Evolutionary conservation across 306 rosid species (phyloP).

Genomic region (Begonia peltatifolia): DNA sequence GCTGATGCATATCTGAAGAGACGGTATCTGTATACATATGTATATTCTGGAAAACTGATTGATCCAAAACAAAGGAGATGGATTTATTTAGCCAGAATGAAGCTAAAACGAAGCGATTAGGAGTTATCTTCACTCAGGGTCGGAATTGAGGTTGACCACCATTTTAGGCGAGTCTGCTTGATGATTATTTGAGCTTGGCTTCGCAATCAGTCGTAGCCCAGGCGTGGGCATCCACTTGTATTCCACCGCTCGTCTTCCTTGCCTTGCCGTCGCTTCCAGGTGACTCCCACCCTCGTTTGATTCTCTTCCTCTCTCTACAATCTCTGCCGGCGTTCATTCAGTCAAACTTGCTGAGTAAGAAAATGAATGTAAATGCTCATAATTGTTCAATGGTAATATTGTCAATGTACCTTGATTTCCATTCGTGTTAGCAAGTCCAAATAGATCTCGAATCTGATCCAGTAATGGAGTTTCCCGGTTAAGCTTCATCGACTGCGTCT

Average conservation of each 20-base stretch:
- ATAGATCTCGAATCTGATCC: neutral
- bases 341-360: neutral
- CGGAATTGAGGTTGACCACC: too few relatives aligned
- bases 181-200: neutral
- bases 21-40: too few relatives aligned
- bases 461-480: neutral
- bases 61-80: too few relatives aligned
- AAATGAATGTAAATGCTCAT: neutral
- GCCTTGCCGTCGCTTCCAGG: neutral
- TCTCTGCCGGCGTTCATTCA: neutral
- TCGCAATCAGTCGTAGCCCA: neutral
- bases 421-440: neutral
- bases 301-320: neutral
- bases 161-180: too few relatives aligned
- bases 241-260: neutral
- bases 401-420: neutral
- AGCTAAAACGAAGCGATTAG: too few relatives aligned
- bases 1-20: too few relatives aligned
- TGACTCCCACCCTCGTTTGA: neutral
- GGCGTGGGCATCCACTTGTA: constrained; percentile 2
- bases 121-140: too few relatives aligned
- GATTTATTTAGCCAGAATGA: too few relatives aligned
- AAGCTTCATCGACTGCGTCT: neutral
- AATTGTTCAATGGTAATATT: neutral
- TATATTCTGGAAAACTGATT: too few relatives aligned